A percentile compares a stretch with the other conserved stretches of the same genome.
Conservation (phyloP, 805 yeast genomes). For the Hermanozyma aechmeae region DNA sequence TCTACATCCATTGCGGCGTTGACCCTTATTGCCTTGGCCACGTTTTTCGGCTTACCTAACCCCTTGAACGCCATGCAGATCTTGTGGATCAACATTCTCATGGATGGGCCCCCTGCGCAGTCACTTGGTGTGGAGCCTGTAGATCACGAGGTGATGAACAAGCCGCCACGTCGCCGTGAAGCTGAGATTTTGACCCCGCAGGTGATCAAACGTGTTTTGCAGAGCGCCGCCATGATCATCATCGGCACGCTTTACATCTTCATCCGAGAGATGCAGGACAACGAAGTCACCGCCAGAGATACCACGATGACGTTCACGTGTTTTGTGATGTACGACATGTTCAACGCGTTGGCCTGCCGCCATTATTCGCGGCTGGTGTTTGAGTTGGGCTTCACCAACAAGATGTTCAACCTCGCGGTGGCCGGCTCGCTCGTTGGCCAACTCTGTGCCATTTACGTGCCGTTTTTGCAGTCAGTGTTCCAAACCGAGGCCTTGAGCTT, state of each 20-base stretch:
- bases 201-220: conserved; percentile 63
- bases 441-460: conserved; percentile 84
- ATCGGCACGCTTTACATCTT: conserved; percentile 84
- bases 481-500: conserved; percentile 86
- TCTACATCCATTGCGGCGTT: conserved; percentile 95
- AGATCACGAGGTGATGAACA: conserved; percentile 88
- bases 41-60: conserved; percentile 80
- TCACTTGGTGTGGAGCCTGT: conserved; percentile 96
- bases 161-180: conserved; percentile 87
- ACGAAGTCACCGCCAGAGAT: conserved; percentile 81
- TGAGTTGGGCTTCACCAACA: conserved; percentile 71
- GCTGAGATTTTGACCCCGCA: conserved; percentile 72
- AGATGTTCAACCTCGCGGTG: conserved; percentile 91
- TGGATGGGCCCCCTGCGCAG: conserved; percentile 99
- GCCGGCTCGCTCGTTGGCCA: conserved; percentile 84
- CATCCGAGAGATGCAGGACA: conserved; percentile 77
- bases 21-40: conserved; percentile 78
- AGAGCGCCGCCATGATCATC: conserved; percentile 70
- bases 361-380: conserved; percentile 78
- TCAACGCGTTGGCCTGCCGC: conserved; percentile 91
- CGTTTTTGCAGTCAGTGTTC: conserved; percentile 85
- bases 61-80: conserved; percentile 98
- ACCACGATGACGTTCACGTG: conserved; percentile 99
- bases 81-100: conserved; percentile 90
- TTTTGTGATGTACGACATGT: conserved; percentile 93